These are phyloP conservation scores for Metschnikowia hibisci DNA, from an alignment of 805 yeast species.

Conservation along the genomic window DNA sequence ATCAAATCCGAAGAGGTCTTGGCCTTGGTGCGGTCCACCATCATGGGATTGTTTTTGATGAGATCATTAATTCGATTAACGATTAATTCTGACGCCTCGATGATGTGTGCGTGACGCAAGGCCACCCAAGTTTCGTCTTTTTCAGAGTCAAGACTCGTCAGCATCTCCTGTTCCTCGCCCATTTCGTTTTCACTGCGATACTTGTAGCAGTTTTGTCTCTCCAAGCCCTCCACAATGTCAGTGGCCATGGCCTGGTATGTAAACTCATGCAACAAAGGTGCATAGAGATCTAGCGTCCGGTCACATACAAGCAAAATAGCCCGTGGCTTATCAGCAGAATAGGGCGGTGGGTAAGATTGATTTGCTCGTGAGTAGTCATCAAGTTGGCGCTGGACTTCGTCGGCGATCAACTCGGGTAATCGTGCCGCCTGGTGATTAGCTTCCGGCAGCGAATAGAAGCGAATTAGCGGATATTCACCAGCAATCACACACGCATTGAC, in stretches of 20 bases:
- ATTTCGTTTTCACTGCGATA: slow-evolving; percentile 55
- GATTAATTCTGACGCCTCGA: slow-evolving; percentile 65
- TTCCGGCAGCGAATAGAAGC: slow-evolving; percentile 59
- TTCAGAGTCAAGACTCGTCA: slow-evolving; percentile 46
- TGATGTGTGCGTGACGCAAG: slow-evolving; percentile 69
- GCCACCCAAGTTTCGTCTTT: slow-evolving; percentile 73
- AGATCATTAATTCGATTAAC: slow-evolving; percentile 58
- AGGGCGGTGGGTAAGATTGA: slow-evolving; percentile 59
- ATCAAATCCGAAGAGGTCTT: slow-evolving; percentile 67
- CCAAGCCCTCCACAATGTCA: slow-evolving; percentile 54
- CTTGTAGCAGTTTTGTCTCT: slow-evolving; percentile 41
- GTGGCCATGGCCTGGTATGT: slow-evolving; percentile 89
- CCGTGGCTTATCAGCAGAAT: slow-evolving; percentile 52
- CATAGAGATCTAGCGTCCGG: slow-evolving; percentile 75
- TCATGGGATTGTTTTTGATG: slow-evolving; percentile 66
- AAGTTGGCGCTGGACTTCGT: slow-evolving; percentile 61
- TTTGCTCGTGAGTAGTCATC: slow-evolving; percentile 73
- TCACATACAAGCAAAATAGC: slow-evolving; percentile 76
- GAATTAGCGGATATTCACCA: slow-evolving; percentile 83
- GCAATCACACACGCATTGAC: slow-evolving; percentile 71
- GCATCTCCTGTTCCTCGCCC: slow-evolving; percentile 30
- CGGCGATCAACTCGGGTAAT: slow-evolving; percentile 68
- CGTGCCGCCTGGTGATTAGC: slow-evolving; percentile 51
- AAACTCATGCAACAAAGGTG: slow-evolving; percentile 86
- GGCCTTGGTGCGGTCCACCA: slow-evolving; percentile 64